phyloP scores from a whole-genome alignment of 768 basidiomycete species.

The Leccinum boreale region DNA sequence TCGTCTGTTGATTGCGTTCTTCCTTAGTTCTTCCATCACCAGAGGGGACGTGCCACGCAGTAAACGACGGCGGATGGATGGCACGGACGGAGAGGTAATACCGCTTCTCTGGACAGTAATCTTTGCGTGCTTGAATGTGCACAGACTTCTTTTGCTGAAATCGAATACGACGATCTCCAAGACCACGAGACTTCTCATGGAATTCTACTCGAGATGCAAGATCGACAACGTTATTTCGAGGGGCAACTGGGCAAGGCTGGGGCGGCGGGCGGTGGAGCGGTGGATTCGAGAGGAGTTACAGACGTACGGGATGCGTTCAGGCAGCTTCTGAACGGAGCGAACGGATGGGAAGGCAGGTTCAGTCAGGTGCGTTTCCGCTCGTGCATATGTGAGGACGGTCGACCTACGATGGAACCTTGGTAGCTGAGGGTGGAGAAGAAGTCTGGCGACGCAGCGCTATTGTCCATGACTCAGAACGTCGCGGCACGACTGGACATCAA shows the following conservation, averaged over 20 bases:
- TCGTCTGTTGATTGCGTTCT: not conserved
- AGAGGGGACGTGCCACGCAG: slow-evolving; percentile 56
- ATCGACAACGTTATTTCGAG: slow-evolving; percentile 80
- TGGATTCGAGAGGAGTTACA: slow-evolving; percentile 28
- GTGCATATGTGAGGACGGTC: too few species aligned
- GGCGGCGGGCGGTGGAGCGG: not conserved
- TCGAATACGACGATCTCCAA: slow-evolving; percentile 84
- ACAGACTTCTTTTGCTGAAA: slow-evolving; percentile 46
- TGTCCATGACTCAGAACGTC: slow-evolving; percentile 78
- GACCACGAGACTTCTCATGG: slow-evolving; percentile 62
- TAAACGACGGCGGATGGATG: slow-evolving; percentile 58
- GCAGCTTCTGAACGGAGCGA: slow-evolving; percentile 45
- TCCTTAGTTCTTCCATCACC: not conserved
- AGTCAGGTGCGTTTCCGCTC: slow-evolving; percentile 43
- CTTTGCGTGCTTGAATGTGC: not conserved
- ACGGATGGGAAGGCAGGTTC: slow-evolving; percentile 57
- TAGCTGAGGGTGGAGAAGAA: slow-evolving; percentile 70
- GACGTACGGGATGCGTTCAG: slow-evolving; percentile 48
- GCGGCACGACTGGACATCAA: slow-evolving; percentile 65
- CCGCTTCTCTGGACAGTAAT: not conserved
- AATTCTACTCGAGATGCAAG: slow-evolving; percentile 84
- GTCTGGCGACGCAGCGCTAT: slow-evolving; percentile 63
- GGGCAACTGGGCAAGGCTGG: slow-evolving; percentile 44
- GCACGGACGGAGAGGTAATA: slow-evolving; percentile 42
- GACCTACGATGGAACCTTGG: not conserved